Evolutionary conservation across 106 monocot species (phyloP), one percentile per base, ranked within the genome.

Genomic region (Vanilla planifolia): DNA sequence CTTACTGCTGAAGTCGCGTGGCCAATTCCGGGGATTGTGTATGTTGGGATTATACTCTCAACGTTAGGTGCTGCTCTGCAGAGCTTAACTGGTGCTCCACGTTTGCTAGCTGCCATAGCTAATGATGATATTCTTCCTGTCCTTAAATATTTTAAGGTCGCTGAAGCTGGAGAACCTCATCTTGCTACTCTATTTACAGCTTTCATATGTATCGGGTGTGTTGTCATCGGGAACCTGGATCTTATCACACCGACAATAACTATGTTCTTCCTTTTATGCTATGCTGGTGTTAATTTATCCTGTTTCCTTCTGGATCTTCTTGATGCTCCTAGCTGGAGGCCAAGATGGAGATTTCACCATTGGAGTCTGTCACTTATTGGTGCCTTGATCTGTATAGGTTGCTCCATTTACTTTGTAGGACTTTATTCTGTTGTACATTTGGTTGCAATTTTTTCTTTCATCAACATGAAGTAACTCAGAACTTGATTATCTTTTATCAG

Each of bases 61-160:
- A 96, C 95, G 48, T 74, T 96, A 60, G 95, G 95, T 56, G 95
- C 95, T 61, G 95, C 95, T 42, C 76, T 96, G 43, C 95, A 96
- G 65, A 77, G 86, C 58, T 69, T 96, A 59, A 96, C 95, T 14
- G 95, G 95, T 39, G 95, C 95, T 16, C 95, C 95, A 59, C 86
- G 90, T 21, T 79, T 96, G 57, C 86, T 96, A 55, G 95, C 95
- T 43, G 90, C 95, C 59, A 96, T 96, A 59, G 80, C 95, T 24
- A 96, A 91, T 77, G 95, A 96, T 74, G 95, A 96, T 55, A 96
- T 96, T 84, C 91, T 96, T 63, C 95, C 95, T 51, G 76, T 96
- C 43, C 79, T 91, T 39, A 90, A 96, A 26, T 91, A 91, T 63
- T 96, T 96, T 48, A 96, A 70, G 48, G 95, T 81, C 26, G 59